Conservation (phyloP, 73 alveolate genomes). For the Blepharisma japonicum region DNA sequence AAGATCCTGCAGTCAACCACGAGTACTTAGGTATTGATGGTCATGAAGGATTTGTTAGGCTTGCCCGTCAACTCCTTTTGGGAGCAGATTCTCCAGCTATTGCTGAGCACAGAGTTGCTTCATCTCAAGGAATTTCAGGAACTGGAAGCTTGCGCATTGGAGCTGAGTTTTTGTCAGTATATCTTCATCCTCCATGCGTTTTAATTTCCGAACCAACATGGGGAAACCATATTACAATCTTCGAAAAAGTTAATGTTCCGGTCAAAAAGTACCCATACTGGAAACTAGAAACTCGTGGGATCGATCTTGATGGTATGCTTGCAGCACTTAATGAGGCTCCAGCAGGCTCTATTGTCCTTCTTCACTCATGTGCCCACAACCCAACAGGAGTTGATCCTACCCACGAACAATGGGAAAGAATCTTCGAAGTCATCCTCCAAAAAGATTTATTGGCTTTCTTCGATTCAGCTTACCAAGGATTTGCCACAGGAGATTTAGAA, state of each 20-base stretch:
- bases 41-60: conserved; percentile 65
- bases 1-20: conserved; percentile 72
- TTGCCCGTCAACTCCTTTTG: conserved; percentile 72
- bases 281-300: conserved; percentile 73
- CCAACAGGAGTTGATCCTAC: conserved; percentile 98
- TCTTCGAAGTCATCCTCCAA: conserved; percentile 66
- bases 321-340: conserved; percentile 66
- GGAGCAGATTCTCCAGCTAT: conserved; percentile 51
- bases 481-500: conserved; percentile 93
- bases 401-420: conserved; percentile 81
- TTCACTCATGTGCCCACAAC: conserved; percentile 98
- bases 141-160: conserved; percentile 95
- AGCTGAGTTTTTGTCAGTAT: conserved; percentile 68
- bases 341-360: conserved; percentile 80
- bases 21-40: conserved; percentile 97
- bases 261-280: conserved; percentile 84
- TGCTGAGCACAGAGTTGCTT: conserved; percentile 40
- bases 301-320: conserved; percentile 75
- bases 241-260: conserved; percentile 70
- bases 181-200: conserved; percentile 38
- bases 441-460: conserved; percentile 88
- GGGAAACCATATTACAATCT: conserved; percentile 89
- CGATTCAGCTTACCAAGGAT: conserved; percentile 97
- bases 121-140: conserved; percentile 88
- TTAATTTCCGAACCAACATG: conserved; percentile 89